These are phyloP conservation scores for Zopfochytrium polystomum DNA, from an alignment of 371 early-diverging fungal species.

Conservation along the genomic window DNA sequence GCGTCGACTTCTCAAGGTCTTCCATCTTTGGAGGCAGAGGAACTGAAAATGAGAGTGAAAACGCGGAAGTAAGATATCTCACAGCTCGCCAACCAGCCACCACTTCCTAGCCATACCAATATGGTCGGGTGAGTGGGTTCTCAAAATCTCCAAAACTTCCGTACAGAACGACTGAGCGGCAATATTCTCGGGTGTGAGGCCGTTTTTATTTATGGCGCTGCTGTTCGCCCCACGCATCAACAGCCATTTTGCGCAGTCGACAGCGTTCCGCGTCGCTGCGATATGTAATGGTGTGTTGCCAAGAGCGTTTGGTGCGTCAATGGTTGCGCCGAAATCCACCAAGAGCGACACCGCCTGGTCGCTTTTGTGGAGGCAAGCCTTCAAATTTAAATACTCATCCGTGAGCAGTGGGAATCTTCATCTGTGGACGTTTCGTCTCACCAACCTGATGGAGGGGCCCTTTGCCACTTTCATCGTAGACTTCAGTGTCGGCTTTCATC, in stretches of 20 bases:
- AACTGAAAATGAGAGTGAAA: too few species aligned
- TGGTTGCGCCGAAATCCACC: constrained; percentile 43
- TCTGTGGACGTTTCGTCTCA: not conserved
- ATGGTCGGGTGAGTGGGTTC: constrained; percentile 35
- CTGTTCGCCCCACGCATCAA: constrained; percentile 47
- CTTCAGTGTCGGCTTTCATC: constrained; percentile 41
- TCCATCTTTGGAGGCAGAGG: too few species aligned
- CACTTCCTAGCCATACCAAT: constrained; percentile 35
- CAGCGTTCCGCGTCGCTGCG: constrained; percentile 44
- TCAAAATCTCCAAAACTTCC: constrained; percentile 47
- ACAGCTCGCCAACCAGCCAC: too few species aligned
- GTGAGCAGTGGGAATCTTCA: not conserved
- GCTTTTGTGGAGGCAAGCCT: constrained; percentile 45
- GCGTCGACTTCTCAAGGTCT: too few species aligned
- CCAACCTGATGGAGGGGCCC: constrained; percentile 45
- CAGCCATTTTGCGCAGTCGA: constrained; percentile 45
- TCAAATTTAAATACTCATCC: not conserved
- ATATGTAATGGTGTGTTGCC: constrained; percentile 58
- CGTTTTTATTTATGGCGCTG: constrained; percentile 39
- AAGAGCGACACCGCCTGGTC: constrained; percentile 39
- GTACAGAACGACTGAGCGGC: constrained; percentile 40
- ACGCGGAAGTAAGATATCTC: too few species aligned
- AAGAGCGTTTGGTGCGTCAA: constrained; percentile 42
- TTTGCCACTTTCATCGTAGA: constrained; percentile 45
- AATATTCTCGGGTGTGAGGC: constrained; percentile 44